Conservation (phyloP, 73 alveolate genomes). For the Paramecium caudatum region DNA sequence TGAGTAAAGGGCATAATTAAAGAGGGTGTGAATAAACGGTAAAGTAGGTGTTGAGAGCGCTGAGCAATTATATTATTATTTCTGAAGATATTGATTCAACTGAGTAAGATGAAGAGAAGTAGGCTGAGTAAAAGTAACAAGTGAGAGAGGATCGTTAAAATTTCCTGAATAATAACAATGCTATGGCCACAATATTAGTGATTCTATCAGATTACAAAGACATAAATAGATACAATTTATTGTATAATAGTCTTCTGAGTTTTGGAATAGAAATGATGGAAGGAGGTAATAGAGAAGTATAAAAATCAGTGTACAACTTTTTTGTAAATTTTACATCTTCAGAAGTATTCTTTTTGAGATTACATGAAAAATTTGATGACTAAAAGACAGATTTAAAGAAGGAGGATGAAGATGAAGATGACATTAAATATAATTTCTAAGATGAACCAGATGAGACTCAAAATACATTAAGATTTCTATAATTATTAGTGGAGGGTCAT, state of each 20-base stretch:
- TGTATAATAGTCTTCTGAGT: conserved; percentile 68
- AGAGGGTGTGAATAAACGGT: conserved; percentile 54
- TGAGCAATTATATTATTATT: conserved; percentile 54
- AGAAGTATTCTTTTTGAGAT: conserved; percentile 77
- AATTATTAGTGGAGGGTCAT: conserved; percentile 74
- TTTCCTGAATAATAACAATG: conserved; percentile 68
- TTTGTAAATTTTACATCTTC: conserved; percentile 75
- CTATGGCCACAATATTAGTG: conserved; percentile 61
- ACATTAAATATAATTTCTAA: conserved; percentile 53
- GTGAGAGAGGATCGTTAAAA: conserved; percentile 66
- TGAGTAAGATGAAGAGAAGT: conserved; percentile 61
- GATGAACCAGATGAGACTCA: conserved; percentile 65
- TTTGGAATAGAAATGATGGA: conserved; percentile 78
- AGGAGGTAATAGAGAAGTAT: conserved; percentile 80
- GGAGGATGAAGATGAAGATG: conserved; percentile 68
- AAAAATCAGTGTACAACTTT: conserved; percentile 76
- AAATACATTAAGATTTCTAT: conserved; percentile 69
- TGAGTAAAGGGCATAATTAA: conserved; percentile 66
- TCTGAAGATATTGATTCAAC: not conserved
- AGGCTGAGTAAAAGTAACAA: conserved; percentile 49
- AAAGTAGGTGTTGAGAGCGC: conserved; percentile 64
- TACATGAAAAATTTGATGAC: conserved; percentile 69
- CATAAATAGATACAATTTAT: conserved; percentile 56
- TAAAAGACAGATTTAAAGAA: conserved; percentile 76
- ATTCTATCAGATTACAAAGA: conserved; percentile 73